phyloP scores from a whole-genome alignment of 1,284 basidiomycete species.

The Tilletia walkeri region DNA sequence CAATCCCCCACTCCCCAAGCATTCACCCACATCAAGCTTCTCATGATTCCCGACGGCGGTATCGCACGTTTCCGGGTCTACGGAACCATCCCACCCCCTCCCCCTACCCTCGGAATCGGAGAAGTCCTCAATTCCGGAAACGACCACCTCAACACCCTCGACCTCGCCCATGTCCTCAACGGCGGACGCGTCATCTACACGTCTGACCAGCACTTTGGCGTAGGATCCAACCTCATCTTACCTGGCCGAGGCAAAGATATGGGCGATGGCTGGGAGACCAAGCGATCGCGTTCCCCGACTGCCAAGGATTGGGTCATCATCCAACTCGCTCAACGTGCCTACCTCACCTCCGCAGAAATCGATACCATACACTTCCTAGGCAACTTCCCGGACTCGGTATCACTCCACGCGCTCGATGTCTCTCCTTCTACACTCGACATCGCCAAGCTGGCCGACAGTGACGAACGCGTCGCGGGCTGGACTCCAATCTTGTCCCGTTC shows the following conservation, averaged over 20 bases:
- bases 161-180: constrained; percentile 85
- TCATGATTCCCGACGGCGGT: constrained; percentile 95
- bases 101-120: constrained; percentile 55
- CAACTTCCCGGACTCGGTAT: constrained; percentile 82
- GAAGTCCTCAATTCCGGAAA: constrained; percentile 27
- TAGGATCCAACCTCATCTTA: constrained; percentile 83
- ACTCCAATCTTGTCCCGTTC: constrained; percentile 70
- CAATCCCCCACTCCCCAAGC: constrained; percentile 54
- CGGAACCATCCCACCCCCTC: constrained; percentile 43
- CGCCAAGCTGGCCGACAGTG: constrained; percentile 21
- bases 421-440: constrained; percentile 42
- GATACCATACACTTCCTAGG: constrained; percentile 95
- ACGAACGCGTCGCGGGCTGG: constrained; percentile 62
- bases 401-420: constrained; percentile 69
- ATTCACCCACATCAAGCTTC: constrained; percentile 82
- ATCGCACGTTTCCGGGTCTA: constrained; percentile 58
- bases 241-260: constrained; percentile 86
- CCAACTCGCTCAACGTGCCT: constrained; percentile 66
- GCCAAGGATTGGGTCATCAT: constrained; percentile 90
- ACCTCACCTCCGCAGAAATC: constrained; percentile 76
- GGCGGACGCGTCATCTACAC: constrained; percentile 76
- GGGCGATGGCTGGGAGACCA: constrained; percentile 98
- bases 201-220: constrained; percentile 88
- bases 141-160: constrained; percentile 62
- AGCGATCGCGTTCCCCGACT: constrained; percentile 73